Base-by-base conservation (phyloP, 306 rosid genomes). In the Amphicarpaea edgeworthii region DNA sequence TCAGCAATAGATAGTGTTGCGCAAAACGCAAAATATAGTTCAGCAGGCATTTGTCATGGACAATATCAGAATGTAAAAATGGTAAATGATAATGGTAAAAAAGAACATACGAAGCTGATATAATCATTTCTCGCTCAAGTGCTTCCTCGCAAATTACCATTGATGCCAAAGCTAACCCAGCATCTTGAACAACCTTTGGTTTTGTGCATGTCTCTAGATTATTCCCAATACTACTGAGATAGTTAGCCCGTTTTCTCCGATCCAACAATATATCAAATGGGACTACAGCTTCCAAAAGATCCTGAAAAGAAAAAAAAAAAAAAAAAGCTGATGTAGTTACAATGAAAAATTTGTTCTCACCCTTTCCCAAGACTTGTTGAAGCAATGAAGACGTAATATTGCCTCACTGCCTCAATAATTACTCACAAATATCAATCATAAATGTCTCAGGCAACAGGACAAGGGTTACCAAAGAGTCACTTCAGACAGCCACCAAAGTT, bases 221-320 rank as follows among this genome's bases (percentile, higher is more conserved):
- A 79, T 81, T 85, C 65, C 79, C 81, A 55, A 90, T 83, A 82
- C 77, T 85, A 69, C 34, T 81, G 76, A 94, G 91, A 87, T 85
- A 92, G 59, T 85, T 85, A 24, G 89, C 82, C 41, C 92, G 82
- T 79, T 90, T 92, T 76, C 90, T 85, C 62, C 97, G 83, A 84
- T 94, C 97, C 73, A 85, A 67, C 90, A 89, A 79, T 68, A 92
- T 82, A 79, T 94, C 97, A 85, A 94, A 94, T 12, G 98, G 97
- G 23, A 90, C 90, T 14, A 94, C 96, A 51, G 95, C 98, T 80
- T 94, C 95, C 92, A 90, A 87, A 75, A 94, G 93, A 88, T 92
- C 96, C 98, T 94, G 91, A 38, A 77, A 70, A 79, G n/a, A 51
- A 60, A 43, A 10, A 49, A 67, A 66, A 81, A 65, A 54, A 19